Conservation (phyloP, 2,329 filamentous ascomycete genomes). For the Aspergillus hiratsukae region DNA sequence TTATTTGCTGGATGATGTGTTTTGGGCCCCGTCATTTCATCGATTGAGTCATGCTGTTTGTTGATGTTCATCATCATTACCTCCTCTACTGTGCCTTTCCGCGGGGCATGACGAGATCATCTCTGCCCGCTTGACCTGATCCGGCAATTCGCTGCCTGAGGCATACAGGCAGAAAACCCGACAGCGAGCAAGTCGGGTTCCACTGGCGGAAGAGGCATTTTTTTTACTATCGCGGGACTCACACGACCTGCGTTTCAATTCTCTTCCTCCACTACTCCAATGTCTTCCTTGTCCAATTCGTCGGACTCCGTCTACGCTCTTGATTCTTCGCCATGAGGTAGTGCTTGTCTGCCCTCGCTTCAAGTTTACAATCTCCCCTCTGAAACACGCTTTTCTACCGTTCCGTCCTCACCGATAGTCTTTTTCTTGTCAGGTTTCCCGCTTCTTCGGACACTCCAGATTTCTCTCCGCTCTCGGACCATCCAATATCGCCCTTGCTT, state of each 20-base stretch:
- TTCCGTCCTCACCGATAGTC: constrained; percentile 20
- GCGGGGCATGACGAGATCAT: constrained; percentile 18
- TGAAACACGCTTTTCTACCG: constrained; percentile 8
- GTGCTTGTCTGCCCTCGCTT: constrained; percentile 19
- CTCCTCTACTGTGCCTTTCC: constrained; percentile 7
- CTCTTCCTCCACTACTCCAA: constrained; percentile 16
- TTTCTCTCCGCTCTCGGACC: constrained; percentile 21
- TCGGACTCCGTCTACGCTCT: constrained; percentile 14
- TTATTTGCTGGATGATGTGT: neutral
- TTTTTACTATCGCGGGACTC: constrained; percentile 35
- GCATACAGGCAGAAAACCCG: constrained; percentile 21
- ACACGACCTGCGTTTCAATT: constrained; percentile 24
- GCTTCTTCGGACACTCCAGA: constrained; percentile 22
- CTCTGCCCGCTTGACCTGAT: constrained; percentile 20
- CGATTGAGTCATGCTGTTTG: neutral
- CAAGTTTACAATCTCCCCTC: constrained; percentile 8
- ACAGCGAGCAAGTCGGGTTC: constrained; percentile 27
- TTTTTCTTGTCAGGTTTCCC: constrained; percentile 26
- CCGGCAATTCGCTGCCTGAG: constrained; percentile 23
- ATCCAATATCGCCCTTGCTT: constrained; percentile 10
- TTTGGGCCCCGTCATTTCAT: constrained; percentile 8
- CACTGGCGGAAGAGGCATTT: constrained; percentile 31
- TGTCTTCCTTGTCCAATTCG: constrained; percentile 18
- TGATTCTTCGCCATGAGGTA: constrained; percentile 33
- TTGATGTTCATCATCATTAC: neutral